A percentile compares a stretch with the other conserved stretches of the same genome.
phyloP scores from a whole-genome alignment of 2,329 filamentous ascomycete genomes.

The Aspergillus sp. region DNA sequence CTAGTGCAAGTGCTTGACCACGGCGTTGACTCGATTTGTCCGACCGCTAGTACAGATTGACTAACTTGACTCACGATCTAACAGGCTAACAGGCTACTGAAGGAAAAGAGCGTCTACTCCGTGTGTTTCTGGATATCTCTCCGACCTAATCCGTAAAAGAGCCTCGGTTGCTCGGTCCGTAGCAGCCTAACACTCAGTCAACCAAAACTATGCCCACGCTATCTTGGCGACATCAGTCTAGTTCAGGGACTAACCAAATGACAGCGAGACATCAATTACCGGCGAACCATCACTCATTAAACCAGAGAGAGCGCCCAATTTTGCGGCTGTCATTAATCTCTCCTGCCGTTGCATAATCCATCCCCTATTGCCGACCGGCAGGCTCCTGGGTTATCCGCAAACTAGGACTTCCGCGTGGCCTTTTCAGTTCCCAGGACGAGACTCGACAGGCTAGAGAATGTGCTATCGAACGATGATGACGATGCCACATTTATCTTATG shows the following conservation, averaged over 20 bases:
- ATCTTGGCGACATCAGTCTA: not conserved
- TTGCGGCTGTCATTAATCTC: not conserved
- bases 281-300: not conserved
- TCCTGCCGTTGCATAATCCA: not conserved
- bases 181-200: too few relatives aligned
- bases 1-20: not conserved
- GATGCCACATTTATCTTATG: too few relatives aligned
- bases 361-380: not conserved
- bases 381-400: not conserved
- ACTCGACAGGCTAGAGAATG: too few relatives aligned
- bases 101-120: too few relatives aligned
- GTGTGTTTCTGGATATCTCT: too few relatives aligned
- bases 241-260: not conserved
- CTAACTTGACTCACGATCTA: too few relatives aligned
- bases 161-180: too few relatives aligned
- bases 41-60: not conserved
- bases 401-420: not conserved
- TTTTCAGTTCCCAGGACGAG: too few relatives aligned
- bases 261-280: not conserved
- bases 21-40: not conserved
- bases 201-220: not conserved
- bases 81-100: too few relatives aligned
- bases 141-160: too few relatives aligned
- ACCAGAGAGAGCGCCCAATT: not conserved
- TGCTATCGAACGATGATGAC: too few relatives aligned